Evolutionary conservation across 73 alveolate genomes (phyloP).

Genomic region (Urostyla sp.): DNA sequence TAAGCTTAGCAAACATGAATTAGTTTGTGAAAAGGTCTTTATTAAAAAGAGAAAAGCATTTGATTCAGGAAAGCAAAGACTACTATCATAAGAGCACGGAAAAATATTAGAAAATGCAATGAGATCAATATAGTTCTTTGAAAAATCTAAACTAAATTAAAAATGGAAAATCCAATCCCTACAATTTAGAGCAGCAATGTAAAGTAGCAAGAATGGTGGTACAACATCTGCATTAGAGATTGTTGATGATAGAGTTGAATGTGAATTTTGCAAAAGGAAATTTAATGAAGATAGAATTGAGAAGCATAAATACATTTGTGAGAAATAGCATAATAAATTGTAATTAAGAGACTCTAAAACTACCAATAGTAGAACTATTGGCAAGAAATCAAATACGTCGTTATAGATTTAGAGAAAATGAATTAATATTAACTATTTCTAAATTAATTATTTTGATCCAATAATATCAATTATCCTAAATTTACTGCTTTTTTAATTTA

Average conservation of each 20-base stretch:
- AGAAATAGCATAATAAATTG: no score
- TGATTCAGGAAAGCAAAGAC: slow-evolving; percentile 3
- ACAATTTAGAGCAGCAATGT: slow-evolving; percentile 13
- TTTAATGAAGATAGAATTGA: no score
- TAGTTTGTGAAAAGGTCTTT: slow-evolving; percentile 18
- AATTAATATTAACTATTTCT: no score
- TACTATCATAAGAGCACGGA: not conserved
- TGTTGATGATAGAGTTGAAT: slow-evolving; percentile 28
- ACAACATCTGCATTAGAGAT: slow-evolving; percentile 24
- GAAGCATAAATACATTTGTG: no score
- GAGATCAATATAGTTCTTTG: not conserved
- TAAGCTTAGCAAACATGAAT: slow-evolving; percentile 1
- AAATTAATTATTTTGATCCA: no score
- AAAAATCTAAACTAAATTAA: not conserved
- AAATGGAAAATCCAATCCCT: slow-evolving; percentile 16
- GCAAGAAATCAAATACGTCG: no score
- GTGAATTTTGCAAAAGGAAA: slow-evolving; percentile 7
- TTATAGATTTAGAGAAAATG: no score
- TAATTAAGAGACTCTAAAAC: no score
- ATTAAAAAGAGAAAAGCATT: slow-evolving; percentile 12
- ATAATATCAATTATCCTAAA: no score
- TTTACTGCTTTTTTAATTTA: no score
- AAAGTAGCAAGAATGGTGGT: slow-evolving; percentile 5
- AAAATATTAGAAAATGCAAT: not conserved
- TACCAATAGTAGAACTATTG: no score